Base-by-base conservation (phyloP, 345 rosid genomes). In the Camelina neglecta region DNA sequence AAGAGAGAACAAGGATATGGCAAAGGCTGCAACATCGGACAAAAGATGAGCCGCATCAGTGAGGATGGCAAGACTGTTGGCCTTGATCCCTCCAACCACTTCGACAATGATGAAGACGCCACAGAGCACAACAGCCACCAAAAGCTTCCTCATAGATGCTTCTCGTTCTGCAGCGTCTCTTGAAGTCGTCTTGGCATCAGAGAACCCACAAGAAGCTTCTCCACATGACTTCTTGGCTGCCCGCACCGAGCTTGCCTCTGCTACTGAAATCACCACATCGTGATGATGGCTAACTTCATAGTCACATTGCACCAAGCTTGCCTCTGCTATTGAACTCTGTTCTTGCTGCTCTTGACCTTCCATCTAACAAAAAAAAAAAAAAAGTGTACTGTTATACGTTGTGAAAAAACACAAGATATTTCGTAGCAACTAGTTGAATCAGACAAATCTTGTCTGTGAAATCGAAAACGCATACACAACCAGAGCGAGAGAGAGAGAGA, bases 1-100 rank as follows among this genome's bases (percentile, higher is more conserved):
- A 2, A 88, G 55, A 18, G 86, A 79, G 78, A 85, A 86, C 29
- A 86, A 79, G 2, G 89, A 89, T 61, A 89, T 89, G 3, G 83
- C 86, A 79, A 85, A 87, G 3, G 91, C 77, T 7, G 88, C 91
- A 55, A 89, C 87, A 82, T 85, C 88, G 6, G 90, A 82, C 44
- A 85, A 80, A 45, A 85, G 68, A 83, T 85, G 90, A 13, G 88
- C 90, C 4, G 91, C 93, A 69, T 86, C 89, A 0, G 91, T 87
- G 50, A 85, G 75, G 5, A 87, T 84, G 0, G 91, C 79, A 20
- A 85, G 83, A 74, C 90, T 85, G 68, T 87, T 87, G 83, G 91
- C 90, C 69, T 84, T 73, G 61, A 85, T 83, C 61, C 90, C 91
- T 48, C 91, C 91, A 35, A 58, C 71, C 21, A 87, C 87, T 84